A percentile compares a stretch with the other conserved stretches of the same genome.
phyloP scores from a whole-genome alignment of 257 asterid genomes.

The Fraxinus quadrangulata region DNA sequence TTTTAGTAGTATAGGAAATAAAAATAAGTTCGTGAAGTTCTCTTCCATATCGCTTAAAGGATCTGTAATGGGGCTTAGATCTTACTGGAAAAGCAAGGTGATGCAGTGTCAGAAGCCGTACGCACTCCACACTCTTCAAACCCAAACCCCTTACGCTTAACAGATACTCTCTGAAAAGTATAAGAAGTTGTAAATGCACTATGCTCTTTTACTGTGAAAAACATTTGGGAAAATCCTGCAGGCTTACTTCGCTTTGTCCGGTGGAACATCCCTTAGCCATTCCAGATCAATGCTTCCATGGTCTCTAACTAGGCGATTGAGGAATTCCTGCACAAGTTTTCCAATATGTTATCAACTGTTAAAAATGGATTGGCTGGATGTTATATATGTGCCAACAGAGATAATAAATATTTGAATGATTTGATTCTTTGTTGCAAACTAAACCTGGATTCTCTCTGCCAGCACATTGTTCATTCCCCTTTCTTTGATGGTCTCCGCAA shows the following conservation, averaged over 20 bases:
- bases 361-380: slow-evolving; percentile 19
- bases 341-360: slow-evolving; percentile 29
- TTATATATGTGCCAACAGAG: slow-evolving; percentile 5
- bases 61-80: slow-evolving; percentile 29
- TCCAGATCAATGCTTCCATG: slow-evolving; percentile 91
- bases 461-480: slow-evolving; percentile 36
- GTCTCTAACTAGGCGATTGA: slow-evolving; percentile 75
- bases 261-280: slow-evolving; percentile 94
- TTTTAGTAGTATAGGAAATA: slow-evolving; percentile 36
- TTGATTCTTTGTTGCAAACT: slow-evolving; percentile 16
- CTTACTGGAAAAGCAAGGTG: slow-evolving; percentile 99
- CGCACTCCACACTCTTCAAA: slow-evolving; percentile 95
- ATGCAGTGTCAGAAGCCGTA: slow-evolving; percentile 95
- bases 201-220: neutral
- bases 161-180: slow-evolving; percentile 79
- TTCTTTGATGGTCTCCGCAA: slow-evolving; percentile 21
- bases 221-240: slow-evolving; percentile 7
- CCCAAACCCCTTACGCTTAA: slow-evolving; percentile 94
- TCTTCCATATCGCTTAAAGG: slow-evolving; percentile 18
- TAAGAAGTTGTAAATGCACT: slow-evolving; percentile 19
- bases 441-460: slow-evolving; percentile 36
- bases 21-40: slow-evolving; percentile 30
- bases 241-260: slow-evolving; percentile 91
- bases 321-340: slow-evolving; percentile 66
- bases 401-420: neutral